Evolutionary conservation across 2,329 filamentous ascomycete genomes (phyloP).

Genomic region (Fusarium sp.): DNA sequence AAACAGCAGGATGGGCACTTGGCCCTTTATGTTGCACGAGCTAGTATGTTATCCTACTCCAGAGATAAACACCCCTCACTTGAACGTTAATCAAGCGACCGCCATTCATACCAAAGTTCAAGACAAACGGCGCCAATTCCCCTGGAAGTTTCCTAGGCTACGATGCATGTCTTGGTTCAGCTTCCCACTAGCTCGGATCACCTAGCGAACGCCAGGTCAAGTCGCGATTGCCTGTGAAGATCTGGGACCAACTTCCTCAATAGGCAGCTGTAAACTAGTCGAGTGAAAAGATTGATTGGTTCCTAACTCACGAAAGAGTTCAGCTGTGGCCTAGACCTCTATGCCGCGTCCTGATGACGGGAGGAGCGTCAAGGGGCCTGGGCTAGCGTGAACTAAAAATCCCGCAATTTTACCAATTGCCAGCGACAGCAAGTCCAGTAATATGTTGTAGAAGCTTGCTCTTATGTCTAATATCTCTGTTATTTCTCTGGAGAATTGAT

Average conservation of each 20-base stretch:
- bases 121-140: background rate
- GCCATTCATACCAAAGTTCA: background rate
- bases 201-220: background rate
- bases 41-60: background rate
- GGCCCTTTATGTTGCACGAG: background rate
- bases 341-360: background rate
- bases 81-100: background rate
- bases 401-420: background rate
- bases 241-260: constrained; percentile 1
- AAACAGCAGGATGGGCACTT: background rate
- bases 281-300: background rate
- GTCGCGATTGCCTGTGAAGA: background rate
- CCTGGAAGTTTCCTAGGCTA: background rate
- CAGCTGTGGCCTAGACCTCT: background rate
- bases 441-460: background rate
- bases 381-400: background rate
- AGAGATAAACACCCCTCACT: background rate
- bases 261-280: background rate
- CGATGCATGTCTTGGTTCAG: background rate
- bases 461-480: background rate
- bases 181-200: background rate
- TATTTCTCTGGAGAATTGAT: background rate
- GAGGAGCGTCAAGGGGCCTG: background rate
- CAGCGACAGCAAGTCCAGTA: background rate
- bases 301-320: background rate